These are phyloP conservation scores for Ormosia semicastrata DNA, from an alignment of 306 rosid species.

Conservation along the genomic window DNA sequence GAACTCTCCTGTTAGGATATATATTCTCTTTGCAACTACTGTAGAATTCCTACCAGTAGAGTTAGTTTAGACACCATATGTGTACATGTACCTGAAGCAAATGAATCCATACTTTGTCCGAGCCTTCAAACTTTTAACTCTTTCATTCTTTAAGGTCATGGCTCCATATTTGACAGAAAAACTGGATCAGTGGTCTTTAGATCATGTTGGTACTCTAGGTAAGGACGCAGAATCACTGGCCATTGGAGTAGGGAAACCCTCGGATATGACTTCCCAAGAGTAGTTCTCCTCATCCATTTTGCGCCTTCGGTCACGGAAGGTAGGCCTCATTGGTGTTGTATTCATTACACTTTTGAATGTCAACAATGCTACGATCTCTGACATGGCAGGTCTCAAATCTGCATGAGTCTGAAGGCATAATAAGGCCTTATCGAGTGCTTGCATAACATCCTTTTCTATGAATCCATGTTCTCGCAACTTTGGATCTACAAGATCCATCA, in stretches of 20 bases:
- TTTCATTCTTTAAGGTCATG: background rate
- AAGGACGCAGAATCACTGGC: conserved; percentile 40
- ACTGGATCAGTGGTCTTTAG: background rate
- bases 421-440: conserved; percentile 69
- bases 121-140: background rate
- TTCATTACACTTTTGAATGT: conserved; percentile 58
- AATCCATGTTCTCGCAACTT: conserved; percentile 53
- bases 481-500: conserved; percentile 61
- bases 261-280: conserved; percentile 59
- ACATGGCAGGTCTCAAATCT: conserved; percentile 79
- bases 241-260: conserved; percentile 44
- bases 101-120: background rate
- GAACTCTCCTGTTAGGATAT: background rate
- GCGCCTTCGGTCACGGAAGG: conserved; percentile 54
- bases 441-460: conserved; percentile 59
- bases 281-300: conserved; percentile 37
- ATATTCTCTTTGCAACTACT: background rate
- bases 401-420: conserved; percentile 76
- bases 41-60: background rate
- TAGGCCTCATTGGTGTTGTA: conserved; percentile 57
- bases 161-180: background rate
- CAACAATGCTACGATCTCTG: conserved; percentile 72
- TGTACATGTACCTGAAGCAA: background rate
- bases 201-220: conserved; percentile 11
- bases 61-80: background rate